phyloP scores from a whole-genome alignment of 1,284 basidiomycete genomes.

The Trichosporon sp. region DNA sequence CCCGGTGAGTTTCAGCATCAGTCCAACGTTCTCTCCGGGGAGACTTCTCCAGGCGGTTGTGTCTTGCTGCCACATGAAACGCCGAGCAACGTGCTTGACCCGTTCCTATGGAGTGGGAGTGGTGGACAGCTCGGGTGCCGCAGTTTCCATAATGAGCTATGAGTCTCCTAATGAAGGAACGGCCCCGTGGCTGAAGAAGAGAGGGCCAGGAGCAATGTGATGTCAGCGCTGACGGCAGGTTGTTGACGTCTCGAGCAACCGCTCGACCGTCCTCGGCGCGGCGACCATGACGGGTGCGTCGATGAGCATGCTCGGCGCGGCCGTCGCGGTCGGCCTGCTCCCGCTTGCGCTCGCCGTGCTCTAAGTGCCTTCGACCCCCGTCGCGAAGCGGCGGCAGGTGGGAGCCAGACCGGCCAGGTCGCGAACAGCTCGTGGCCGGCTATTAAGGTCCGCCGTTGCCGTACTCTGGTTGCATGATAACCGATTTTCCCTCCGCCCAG shows the following conservation, averaged over 20 bases:
- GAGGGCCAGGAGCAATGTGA: background rate
- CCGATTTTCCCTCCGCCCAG: background rate
- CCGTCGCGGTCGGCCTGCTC: background rate
- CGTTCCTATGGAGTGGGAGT: background rate
- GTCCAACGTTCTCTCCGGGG: too few relatives aligned
- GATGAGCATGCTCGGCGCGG: background rate
- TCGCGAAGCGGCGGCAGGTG: too few relatives aligned
- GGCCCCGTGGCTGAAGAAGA: background rate
- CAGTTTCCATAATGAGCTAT: background rate
- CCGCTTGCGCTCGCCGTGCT: background rate
- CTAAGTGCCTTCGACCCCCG: background rate
- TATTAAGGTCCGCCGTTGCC: background rate
- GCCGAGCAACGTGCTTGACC: background rate
- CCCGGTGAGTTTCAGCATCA: slow-evolving; percentile 24
- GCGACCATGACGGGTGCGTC: background rate
- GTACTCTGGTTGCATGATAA: background rate
- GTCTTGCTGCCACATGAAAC: background rate
- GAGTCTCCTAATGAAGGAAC: background rate
- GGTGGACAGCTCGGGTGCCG: background rate
- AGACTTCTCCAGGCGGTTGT: too few relatives aligned
- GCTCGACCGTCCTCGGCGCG: slow-evolving; percentile 9
- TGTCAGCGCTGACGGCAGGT: slow-evolving; percentile 4
- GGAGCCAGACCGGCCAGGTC: background rate
- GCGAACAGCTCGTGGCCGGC: background rate
- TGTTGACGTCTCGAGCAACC: slow-evolving; percentile 13